Evolutionary conservation across 495 filamentous ascomycete genomes (phyloP).

Genomic region (Bacidia gigantensis): DNA sequence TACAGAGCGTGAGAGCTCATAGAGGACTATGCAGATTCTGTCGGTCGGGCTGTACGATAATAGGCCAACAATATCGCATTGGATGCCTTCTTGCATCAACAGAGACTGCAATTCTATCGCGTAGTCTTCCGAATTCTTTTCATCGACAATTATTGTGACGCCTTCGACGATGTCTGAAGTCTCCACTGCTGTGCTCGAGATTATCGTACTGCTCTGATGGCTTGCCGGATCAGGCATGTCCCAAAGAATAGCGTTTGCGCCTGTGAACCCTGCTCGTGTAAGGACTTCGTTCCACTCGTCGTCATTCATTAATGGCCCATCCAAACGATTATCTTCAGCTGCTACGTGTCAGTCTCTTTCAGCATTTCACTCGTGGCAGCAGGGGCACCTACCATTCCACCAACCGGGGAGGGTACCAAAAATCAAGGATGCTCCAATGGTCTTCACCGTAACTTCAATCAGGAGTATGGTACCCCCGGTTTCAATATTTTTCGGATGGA

Average conservation of each 20-base stretch:
- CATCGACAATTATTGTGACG: not conserved
- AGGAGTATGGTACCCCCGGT: conserved; percentile 15
- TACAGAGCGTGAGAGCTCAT: conserved; percentile 5
- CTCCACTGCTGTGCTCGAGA: conserved; percentile 6
- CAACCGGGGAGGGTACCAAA: conserved; percentile 19
- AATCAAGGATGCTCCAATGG: conserved; percentile 19
- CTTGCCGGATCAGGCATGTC: not conserved
- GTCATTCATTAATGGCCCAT: conserved; percentile 16
- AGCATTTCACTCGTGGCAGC: not conserved
- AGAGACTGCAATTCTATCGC: not conserved
- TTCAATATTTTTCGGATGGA: conserved; percentile 13
- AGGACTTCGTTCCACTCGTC: conserved; percentile 16
- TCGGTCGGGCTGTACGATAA: not conserved
- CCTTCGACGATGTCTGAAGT: not conserved
- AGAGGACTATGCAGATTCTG: not conserved
- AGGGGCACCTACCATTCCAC: conserved; percentile 1
- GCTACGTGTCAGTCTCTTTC: conserved; percentile 19
- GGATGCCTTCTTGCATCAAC: not conserved
- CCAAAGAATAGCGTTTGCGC: conserved; percentile 7
- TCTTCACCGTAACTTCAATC: conserved; percentile 9
- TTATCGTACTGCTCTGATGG: conserved; percentile 1
- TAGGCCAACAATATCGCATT: not conserved
- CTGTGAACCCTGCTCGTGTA: conserved; percentile 16
- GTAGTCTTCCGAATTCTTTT: not conserved
- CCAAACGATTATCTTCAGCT: conserved; percentile 25